Conservation (phyloP, 768 basidiomycete genomes). For the Lentinus tigrinus region DNA sequence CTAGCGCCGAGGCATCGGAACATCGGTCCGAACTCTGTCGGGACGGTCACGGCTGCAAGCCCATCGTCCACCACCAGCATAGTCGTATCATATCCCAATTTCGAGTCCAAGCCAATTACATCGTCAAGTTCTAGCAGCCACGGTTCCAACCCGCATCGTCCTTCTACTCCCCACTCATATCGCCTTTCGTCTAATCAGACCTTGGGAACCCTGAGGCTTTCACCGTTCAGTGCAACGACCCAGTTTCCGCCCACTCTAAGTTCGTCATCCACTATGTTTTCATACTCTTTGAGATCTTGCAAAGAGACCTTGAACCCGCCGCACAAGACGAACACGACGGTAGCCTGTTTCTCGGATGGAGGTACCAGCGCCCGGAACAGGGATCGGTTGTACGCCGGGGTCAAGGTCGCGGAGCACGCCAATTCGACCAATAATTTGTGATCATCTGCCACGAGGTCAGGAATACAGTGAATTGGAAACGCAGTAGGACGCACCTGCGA, state of each 20-base stretch:
- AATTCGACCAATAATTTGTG: slow-evolving; percentile 76
- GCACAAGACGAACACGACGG: slow-evolving; percentile 67
- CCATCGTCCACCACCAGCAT: too few species aligned
- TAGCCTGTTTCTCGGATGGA: slow-evolving; percentile 30
- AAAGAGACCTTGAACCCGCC: slow-evolving; percentile 70
- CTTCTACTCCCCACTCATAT: too few species aligned
- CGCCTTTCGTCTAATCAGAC: background rate
- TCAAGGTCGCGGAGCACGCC: slow-evolving; percentile 69
- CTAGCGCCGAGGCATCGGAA: too few species aligned
- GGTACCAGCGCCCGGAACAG: slow-evolving; percentile 55
- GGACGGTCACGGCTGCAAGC: too few species aligned
- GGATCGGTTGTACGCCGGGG: slow-evolving; percentile 57
- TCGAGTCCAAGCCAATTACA: too few species aligned
- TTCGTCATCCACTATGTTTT: slow-evolving; percentile 36
- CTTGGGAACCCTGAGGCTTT: background rate
- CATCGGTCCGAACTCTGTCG: too few species aligned
- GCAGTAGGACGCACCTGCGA: slow-evolving; percentile 50
- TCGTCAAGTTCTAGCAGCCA: too few species aligned
- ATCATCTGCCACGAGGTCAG: slow-evolving; percentile 52
- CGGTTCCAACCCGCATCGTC: too few species aligned
- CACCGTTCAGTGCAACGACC: slow-evolving; percentile 20
- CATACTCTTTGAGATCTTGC: slow-evolving; percentile 51
- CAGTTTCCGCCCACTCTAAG: slow-evolving; percentile 28
- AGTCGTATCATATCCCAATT: too few species aligned
- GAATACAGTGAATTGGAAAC: background rate